Evolutionary conservation across 176 grass and related monocot genomes (phyloP), one percentile per base, ranked within the genome.

Genomic region (Aegilops tauschii): DNA sequence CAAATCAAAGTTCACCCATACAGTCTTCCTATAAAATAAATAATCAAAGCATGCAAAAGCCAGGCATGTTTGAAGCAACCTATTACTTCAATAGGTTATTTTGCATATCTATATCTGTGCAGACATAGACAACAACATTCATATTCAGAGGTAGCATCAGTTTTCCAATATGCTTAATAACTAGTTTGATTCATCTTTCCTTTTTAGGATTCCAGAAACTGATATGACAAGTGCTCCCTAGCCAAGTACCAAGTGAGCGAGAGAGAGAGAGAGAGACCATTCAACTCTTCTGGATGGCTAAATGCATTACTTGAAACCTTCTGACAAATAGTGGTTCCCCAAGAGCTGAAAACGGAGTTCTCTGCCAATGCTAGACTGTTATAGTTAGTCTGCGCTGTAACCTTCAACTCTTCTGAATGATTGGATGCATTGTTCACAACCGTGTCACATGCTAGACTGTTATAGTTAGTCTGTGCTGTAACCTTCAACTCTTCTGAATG

Each of bases 251-350:
- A 85, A 77, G 32, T 56, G 75, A 18, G 50, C 4, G 77, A 62
- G 1, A 72, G 77, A 25, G 76, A 86, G 76, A 86, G 77, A 64
- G 56, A 65, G 68, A 74, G 69, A 87, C 79, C 71, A 40, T 87
- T 82, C 32, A 82, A 59, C 25, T 49, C 79, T 76, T 76, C 86
- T 87, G 70, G 86, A 67, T 67, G n/a, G 75, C 59, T 58, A 17
- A 27, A 73, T 36, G 17, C 62, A 36, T 67, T 59, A 34, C 14
- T 25, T 17, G 75, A 86, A 88, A 77, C 72, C 32, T 82, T 83
- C 71, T 82, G 69, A 37, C 35, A 82, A 12, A 76, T 61, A 63
- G 36, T 86, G 31, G 68, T 85, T 61, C 50, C 59, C 5, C 11
- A 65, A 77, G 73, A 88, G 54, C 13, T 62, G 27, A 78, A 52